Evolutionary conservation across 805 yeast species (phyloP).

Genomic region (Ogataea naganishii): DNA sequence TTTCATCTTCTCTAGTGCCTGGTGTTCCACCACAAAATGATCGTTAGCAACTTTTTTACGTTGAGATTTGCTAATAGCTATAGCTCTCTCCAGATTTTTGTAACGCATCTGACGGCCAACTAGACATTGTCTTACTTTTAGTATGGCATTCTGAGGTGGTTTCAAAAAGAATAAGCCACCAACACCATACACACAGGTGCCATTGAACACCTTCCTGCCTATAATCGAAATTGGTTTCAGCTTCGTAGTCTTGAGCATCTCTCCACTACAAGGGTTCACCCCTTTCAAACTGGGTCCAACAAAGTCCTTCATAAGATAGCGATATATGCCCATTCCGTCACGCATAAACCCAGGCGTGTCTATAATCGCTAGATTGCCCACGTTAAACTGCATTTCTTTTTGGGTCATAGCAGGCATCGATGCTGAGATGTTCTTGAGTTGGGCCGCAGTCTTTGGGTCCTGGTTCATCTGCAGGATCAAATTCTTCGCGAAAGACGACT

Average conservation of each 20-base stretch:
- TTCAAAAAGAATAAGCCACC: conserved; percentile 56
- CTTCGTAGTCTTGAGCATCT: conserved; percentile 3
- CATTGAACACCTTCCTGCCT: conserved; percentile 13
- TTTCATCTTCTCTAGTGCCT: conserved; percentile 23
- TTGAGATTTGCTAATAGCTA: conserved; percentile 14
- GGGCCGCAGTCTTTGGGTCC: too few species aligned
- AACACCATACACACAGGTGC: conserved; percentile 25
- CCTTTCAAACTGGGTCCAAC: too few species aligned
- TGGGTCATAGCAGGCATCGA: conserved; percentile 76
- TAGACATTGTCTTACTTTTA: conserved; percentile 38
- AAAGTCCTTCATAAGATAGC: conserved; percentile 15
- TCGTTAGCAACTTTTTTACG: conserved; percentile 17
- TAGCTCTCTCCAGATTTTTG: conserved; percentile 22
- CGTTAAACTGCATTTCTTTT: conserved; percentile 31
- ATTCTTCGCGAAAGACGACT: conserved; percentile 49
- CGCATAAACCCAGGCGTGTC: conserved; percentile 42
- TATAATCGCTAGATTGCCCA: conserved; percentile 14
- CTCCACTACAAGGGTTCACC: too few species aligned
- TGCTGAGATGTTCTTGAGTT: too few species aligned
- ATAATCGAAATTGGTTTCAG: conserved; percentile 4
- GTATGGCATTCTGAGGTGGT: conserved; percentile 43
- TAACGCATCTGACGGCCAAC: conserved; percentile 31
- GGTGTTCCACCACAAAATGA: conserved; percentile 11
- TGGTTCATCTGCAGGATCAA: too few species aligned
- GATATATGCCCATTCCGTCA: conserved; percentile 19